Base-by-base conservation (phyloP, 140 eudicot species). In the Bidens hawaiensis region DNA sequence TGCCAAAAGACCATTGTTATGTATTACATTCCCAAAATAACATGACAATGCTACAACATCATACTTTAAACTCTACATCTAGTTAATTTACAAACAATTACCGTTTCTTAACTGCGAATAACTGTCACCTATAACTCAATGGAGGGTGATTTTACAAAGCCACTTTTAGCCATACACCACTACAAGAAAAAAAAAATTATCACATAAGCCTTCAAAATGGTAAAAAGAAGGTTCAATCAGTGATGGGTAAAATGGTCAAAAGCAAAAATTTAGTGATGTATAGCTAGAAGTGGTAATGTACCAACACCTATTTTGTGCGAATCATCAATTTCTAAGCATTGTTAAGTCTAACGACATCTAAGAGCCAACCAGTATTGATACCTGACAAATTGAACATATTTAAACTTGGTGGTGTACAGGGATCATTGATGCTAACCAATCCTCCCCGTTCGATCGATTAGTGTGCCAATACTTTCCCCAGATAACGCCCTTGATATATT, bases 401-500 rank as follows among this genome's bases (percentile, higher is more conserved):
- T 16, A 55, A 50, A 15, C 25, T 55, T 27, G 23, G 16, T 27
- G 19, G 42, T 3, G 13, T 7, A 24, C 22, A n/a, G 2, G 46
- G 23, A 5, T 15, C 10, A 45, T 57, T 42, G 38, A 6, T 15
- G 49, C 46, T 46, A 85, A 66, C 76, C 79, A 27, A 75, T 70
- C 62, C 74, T 69, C 25, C 99, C 95, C 0, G 84, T 77, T 62
- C 83, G 94, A 80, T 93, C 90, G 64, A 93, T 67, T 61, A 88
- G 74, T 13, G 77, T 88, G 24, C 99, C 99, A 64, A 88, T 89
- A 49, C 74, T 81, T 72, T 93, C 95, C 56, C 99, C 99, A 4
- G 81, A 88, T 68, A 93, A 74, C n/a, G 95, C 99, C 75, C 94
- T 81, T 43, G 96, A 93, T 56, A 93, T 93, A 79, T 93, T 93